Conservation (phyloP, 1,139 yeast species). For the Kluyveromyces marxianus region DNA sequence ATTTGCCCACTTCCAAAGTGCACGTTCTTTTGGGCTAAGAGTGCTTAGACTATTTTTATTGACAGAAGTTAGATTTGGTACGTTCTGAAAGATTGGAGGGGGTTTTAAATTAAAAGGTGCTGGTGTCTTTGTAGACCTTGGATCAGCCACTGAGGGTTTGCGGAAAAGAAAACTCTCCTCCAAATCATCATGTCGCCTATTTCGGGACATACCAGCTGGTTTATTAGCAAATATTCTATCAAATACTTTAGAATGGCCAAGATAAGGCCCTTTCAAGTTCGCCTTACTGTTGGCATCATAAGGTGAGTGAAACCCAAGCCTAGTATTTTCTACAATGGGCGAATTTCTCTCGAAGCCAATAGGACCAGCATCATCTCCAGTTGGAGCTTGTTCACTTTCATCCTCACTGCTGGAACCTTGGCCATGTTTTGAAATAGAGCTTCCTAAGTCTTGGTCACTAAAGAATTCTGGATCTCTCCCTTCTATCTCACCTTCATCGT, state of each 20-base stretch:
- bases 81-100: constrained; percentile 23
- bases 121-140: constrained; percentile 5
- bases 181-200: neutral
- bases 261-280: neutral
- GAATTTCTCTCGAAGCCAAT: no score
- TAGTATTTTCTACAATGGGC: neutral
- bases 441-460: constrained; percentile 7
- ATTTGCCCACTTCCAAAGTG: constrained; percentile 94
- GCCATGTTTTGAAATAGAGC: constrained; percentile 11
- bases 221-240: constrained; percentile 1
- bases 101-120: constrained; percentile 11
- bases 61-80: constrained; percentile 24
- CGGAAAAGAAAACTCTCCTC: constrained; percentile 14
- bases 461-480: constrained; percentile 1
- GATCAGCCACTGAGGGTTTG: constrained; percentile 9
- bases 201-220: neutral
- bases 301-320: neutral
- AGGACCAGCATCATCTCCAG: no score
- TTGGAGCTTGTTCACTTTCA: neutral
- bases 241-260: neutral
- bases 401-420: constrained; percentile 11
- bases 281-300: neutral
- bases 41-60: constrained; percentile 23
- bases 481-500: constrained; percentile 2
- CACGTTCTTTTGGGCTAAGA: constrained; percentile 62